Base-by-base conservation (phyloP, 768 basidiomycete species). In the Cyclocybe aegerita region DNA sequence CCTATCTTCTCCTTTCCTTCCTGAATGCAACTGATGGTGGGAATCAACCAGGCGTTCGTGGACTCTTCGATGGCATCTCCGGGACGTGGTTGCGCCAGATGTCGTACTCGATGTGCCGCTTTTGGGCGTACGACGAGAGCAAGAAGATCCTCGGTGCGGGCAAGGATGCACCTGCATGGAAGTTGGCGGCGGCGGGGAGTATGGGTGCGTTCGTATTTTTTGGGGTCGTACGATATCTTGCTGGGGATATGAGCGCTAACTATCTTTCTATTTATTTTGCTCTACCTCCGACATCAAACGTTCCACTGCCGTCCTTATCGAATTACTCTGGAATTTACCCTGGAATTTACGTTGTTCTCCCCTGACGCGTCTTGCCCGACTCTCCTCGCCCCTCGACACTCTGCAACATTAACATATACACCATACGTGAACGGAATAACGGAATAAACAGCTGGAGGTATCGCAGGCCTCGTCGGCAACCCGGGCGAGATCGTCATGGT, bases 81-180 rank as follows among this genome's bases (percentile, higher is more conserved):
- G 93, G 92, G 30, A 96, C 93, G 23, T 87, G 90, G 83, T 70
- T 96, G 68, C 81, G 93, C 29, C 93, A 96, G 70, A 92, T 94
- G 90, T 89, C 85, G 32, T 95, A 95, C 70, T 92, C 89, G 38
- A 74, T 93, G 65, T 92, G 90, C 66, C 78, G 92, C n/a, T 95
- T 93, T 74, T 93, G 90, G 83, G 90, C 89, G 11, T 93, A 94
- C 66, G 92, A 94, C 55, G 88, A 90, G 72, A 90, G 86, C 65
- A 95, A 93, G 77, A 91, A 87, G 73, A 56, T 86, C 6, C 60
- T 94, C 0, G 88, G 88, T 15, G 87, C 88, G 8, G 81, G 81
- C 32, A 77, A 81, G 60, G 77, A 88, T 56, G 78, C 86, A 0
- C 83, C 91, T 2, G 83, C 89, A 9, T 94, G 86, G 85, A 83